phyloP scores from a whole-genome alignment of 176 grass and related monocot species.

The Alopecurus myosuroides region DNA sequence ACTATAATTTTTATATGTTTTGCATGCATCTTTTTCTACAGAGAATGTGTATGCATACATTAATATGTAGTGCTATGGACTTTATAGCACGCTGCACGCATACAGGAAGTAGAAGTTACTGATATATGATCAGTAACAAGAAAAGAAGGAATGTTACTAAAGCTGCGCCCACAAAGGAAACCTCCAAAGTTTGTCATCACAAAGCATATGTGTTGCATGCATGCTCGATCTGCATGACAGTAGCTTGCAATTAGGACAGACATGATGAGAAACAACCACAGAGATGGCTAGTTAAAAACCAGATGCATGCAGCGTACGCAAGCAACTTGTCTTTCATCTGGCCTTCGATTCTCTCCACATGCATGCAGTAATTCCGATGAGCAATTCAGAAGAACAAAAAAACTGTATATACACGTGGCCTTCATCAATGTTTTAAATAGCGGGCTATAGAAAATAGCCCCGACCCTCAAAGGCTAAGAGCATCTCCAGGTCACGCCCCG shows the following conservation, averaged over 20 bases:
- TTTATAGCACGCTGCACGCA: neutral
- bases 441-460: too few relatives aligned
- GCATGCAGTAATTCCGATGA: constrained; percentile 17
- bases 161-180: constrained; percentile 34
- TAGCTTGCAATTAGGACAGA: constrained; percentile 33
- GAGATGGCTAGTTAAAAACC: constrained; percentile 27
- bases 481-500: too few relatives aligned
- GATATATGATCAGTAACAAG: neutral
- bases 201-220: constrained; percentile 27
- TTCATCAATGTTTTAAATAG: too few relatives aligned
- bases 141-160: constrained; percentile 30
- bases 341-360: neutral
- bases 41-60: neutral
- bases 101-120: neutral
- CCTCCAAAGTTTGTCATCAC: constrained; percentile 46
- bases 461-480: too few relatives aligned
- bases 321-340: constrained; percentile 9
- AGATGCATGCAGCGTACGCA: neutral
- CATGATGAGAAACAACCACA: constrained; percentile 30
- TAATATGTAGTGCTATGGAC: neutral
- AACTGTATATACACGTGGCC: neutral
- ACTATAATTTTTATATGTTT: too few relatives aligned
- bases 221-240: constrained; percentile 19
- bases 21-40: neutral
- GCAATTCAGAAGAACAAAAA: neutral